These are phyloP conservation scores for Neurospora hispaniola DNA, from an alignment of 495 filamentous ascomycete species.

Conservation along the genomic window DNA sequence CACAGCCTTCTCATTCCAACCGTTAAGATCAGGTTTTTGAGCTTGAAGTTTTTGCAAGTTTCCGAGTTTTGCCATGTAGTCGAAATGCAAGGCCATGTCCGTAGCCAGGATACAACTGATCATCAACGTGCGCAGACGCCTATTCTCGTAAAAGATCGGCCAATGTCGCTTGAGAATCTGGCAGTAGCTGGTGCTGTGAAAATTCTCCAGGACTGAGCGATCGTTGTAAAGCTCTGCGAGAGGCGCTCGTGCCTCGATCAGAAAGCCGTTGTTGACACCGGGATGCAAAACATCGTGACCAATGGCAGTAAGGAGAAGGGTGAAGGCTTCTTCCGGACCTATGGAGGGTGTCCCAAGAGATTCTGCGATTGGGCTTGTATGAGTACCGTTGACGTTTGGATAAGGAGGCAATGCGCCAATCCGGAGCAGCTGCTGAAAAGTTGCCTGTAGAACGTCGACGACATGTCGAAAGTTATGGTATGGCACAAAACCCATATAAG, in stretches of 20 bases:
- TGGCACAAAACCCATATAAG: conserved; percentile 92
- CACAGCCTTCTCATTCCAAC: conserved; percentile 59
- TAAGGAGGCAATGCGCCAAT: conserved; percentile 70
- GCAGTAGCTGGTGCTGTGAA: conserved; percentile 94
- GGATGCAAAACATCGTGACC: conserved; percentile 97
- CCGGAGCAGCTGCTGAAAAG: conserved; percentile 81
- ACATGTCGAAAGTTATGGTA: conserved; percentile 99
- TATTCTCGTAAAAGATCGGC: conserved; percentile 67
- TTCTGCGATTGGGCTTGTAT: conserved; percentile 20
- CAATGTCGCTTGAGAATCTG: conserved; percentile 91
- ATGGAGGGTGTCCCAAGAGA: conserved; percentile 64
- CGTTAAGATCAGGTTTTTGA: conserved; percentile 45
- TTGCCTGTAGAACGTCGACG: conserved; percentile 87
- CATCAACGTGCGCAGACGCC: conserved; percentile 73
- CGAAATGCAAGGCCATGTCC: conserved; percentile 93
- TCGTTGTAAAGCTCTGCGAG: conserved; percentile 98
- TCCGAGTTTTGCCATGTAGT: conserved; percentile 80
- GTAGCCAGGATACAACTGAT: conserved; percentile 93
- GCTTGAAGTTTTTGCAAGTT: conserved; percentile 66
- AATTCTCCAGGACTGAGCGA: conserved; percentile 90
- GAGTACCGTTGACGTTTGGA: conserved; percentile 18
- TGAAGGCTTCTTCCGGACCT: conserved; percentile 75
- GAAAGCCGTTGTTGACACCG: conserved; percentile 94
- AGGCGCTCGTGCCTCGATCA: conserved; percentile 85
- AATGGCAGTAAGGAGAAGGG: conserved; percentile 84